These are phyloP conservation scores for Euphorbia celastroides DNA, from an alignment of 441 rosid species.

Conservation along the genomic window DNA sequence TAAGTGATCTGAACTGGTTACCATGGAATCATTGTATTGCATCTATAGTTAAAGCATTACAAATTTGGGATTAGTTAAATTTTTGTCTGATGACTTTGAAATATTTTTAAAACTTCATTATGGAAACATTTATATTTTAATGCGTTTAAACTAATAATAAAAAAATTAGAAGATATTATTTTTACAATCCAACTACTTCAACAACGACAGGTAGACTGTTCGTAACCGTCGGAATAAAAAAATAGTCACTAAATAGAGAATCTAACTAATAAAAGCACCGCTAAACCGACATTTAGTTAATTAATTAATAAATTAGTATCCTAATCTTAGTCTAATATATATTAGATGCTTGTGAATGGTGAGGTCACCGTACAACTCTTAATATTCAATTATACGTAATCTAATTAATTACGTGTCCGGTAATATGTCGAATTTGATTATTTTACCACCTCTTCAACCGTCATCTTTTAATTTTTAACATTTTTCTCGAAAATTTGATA, in stretches of 20 bases:
- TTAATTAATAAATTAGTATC: not conserved
- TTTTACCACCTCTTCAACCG: not conserved
- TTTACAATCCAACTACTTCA: not conserved
- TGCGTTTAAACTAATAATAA: not conserved
- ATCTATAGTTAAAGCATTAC: no score
- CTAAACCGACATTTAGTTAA: conserved; percentile 17
- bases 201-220: conserved; percentile 13
- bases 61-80: no score
- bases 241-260: conserved; percentile 14
- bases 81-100: no score
- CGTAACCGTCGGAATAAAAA: conserved; percentile 12
- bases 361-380: conserved; percentile 12
- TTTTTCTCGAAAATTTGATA: no score
- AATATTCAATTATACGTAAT: not conserved
- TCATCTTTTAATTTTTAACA: no score
- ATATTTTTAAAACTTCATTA: no score
- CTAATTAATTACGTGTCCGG: not conserved
- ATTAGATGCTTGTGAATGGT: conserved; percentile 3
- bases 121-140: not conserved
- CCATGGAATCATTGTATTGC: no score
- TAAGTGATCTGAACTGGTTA: no score
- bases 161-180: not conserved
- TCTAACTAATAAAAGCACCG: conserved; percentile 16
- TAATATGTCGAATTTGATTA: not conserved
- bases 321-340: not conserved